A percentile compares a stretch with the other conserved stretches of the same genome.
phyloP scores from a whole-genome alignment of 257 asterid genomes.

The Marsdenia floribunda region DNA sequence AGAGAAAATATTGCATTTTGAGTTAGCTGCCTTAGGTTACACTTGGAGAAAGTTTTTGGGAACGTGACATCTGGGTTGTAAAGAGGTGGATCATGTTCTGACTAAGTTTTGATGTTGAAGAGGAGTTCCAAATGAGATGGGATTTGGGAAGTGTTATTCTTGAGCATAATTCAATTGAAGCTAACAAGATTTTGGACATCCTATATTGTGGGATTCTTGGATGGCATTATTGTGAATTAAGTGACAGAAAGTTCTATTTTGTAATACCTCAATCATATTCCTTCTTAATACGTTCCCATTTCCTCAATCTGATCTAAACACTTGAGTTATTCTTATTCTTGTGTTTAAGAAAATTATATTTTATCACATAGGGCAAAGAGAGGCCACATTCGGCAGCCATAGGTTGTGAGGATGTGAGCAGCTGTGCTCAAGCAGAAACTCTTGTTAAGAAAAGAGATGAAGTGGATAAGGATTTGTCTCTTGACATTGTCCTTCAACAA shows the following conservation, averaged over 20 bases:
- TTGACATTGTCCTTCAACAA: slow-evolving; percentile 45
- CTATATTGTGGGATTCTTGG: neutral
- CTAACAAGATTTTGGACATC: neutral
- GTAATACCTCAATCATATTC: neutral
- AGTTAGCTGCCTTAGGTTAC: neutral
- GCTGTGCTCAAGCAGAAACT: slow-evolving; percentile 19
- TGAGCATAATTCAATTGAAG: neutral
- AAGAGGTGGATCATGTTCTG: too few relatives aligned
- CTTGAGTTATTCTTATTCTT: neutral
- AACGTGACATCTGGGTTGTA: too few relatives aligned
- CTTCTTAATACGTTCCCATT: neutral
- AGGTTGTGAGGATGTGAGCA: slow-evolving; percentile 17
- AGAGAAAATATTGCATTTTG: neutral
- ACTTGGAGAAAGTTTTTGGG: neutral
- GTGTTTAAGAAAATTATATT: neutral
- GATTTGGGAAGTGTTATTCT: neutral
- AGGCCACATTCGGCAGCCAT: slow-evolving; percentile 32
- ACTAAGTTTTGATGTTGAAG: neutral
- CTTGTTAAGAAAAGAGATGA: slow-evolving; percentile 25
- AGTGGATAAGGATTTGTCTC: slow-evolving; percentile 24
- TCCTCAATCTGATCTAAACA: neutral
- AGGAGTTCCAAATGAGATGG: neutral
- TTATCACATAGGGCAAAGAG: slow-evolving; percentile 42
- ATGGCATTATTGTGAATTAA: neutral
- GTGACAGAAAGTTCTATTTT: neutral